These are phyloP conservation scores for Corrigiola litoralis DNA, from an alignment of 179 eudicot species.

Conservation along the genomic window DNA sequence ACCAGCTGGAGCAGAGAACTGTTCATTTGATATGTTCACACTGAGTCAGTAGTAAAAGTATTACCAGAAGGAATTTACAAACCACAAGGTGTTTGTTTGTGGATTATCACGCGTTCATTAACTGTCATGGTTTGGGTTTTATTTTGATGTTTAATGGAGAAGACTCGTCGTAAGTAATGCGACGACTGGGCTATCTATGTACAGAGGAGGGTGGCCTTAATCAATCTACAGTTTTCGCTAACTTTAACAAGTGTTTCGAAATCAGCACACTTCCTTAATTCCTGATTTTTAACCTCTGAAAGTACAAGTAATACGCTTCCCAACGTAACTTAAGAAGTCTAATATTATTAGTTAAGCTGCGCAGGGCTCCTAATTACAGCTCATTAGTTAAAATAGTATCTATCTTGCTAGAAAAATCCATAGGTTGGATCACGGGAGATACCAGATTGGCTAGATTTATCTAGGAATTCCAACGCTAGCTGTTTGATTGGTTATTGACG, in stretches of 20 bases:
- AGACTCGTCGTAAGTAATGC: neutral
- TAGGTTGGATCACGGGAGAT: neutral
- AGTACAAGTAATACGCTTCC: constrained; percentile 2
- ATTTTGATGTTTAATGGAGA: neutral
- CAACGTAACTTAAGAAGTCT: neutral
- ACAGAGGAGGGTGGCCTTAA: neutral
- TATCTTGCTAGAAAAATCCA: neutral
- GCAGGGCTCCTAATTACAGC: too few relatives aligned
- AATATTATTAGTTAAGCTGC: neutral
- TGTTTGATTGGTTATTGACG: neutral
- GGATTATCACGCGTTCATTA: neutral
- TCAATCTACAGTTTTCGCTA: neutral
- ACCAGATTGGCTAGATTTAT: neutral
- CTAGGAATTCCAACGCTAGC: neutral
- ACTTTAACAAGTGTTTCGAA: neutral
- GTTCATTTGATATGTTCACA: neutral
- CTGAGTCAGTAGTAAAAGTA: neutral
- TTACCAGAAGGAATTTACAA: neutral
- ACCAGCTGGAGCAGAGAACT: neutral
- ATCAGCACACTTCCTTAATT: too few relatives aligned
- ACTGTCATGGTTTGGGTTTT: neutral
- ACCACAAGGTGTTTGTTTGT: too few relatives aligned
- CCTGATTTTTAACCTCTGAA: neutral
- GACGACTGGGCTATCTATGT: neutral
- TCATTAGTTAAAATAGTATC: too few relatives aligned